Base-by-base conservation (phyloP, 805 yeast genomes). In the Hanseniaspora hatyaiensis region DNA sequence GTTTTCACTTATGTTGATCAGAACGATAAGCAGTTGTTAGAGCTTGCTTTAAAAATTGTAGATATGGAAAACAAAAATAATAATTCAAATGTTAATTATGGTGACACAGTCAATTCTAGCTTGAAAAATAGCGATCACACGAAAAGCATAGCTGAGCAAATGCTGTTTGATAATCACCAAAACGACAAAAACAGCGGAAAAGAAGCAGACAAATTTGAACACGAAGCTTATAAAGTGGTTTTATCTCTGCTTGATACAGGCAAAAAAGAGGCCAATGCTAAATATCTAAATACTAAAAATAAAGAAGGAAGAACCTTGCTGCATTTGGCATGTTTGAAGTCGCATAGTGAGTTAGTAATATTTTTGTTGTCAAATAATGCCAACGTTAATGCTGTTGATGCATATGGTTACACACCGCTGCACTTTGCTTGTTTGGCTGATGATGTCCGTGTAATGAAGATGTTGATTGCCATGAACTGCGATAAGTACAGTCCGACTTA, bases 1-100 rank as follows among this genome's bases (percentile, higher is more conserved):
- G 71, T 84, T 1, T 92, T 92, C 64, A 87, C 97, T 0, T 92
- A 92, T 59, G 73, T 86, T 38, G 96, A 92, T 65, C 98, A 92
- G 60, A 83, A 96, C 8, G 98, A 92, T 64, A 74, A 92, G 54
- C 96, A 89, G 63, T 72, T 92, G 60, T 84, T 89, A 59, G 98
- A 92, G 65, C 70, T 92, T 53, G 98, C 98, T 1, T 70, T 92
- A 56, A 97, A 92, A 60, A 92, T 92, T 56, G 96, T 92, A 34
- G 98, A 98, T 1, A 70, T 88, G 64, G 89, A 89, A 65, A 34
- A 22, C 2, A 33, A 34, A 13, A 31, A 13, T 13, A 15, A 12
- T 8, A 12, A 19, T 18, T n/a, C 12, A 6, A 13, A 24, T 32
- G 6, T 24, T n/a, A 22, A 19, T n/a, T 11, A 36, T 8, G 15